These are phyloP conservation scores for Microthyrium microscopicum DNA, from an alignment of 2,329 filamentous ascomycete species.

Conservation along the genomic window DNA sequence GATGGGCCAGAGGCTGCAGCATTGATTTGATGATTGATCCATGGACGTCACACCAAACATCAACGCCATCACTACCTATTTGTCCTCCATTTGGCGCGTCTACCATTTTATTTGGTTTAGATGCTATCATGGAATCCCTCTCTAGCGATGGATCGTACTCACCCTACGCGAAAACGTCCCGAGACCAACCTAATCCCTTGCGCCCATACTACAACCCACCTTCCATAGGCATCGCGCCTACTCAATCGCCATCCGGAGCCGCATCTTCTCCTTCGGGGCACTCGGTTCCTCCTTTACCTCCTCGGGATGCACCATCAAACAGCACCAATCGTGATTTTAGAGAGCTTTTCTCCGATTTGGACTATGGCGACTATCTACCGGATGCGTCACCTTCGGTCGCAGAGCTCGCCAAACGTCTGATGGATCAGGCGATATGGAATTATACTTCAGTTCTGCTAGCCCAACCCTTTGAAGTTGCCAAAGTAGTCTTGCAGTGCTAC, in stretches of 20 bases:
- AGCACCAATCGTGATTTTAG: conserved; percentile 25
- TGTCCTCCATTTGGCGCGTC: too few relatives aligned
- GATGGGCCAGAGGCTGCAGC: too few relatives aligned
- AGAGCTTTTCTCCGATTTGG: conserved; percentile 75
- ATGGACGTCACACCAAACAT: too few relatives aligned
- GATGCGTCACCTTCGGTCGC: conserved; percentile 51
- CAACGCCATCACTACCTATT: too few relatives aligned
- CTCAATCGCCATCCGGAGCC: not conserved
- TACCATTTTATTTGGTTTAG: too few relatives aligned
- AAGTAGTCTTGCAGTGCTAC: conserved; percentile 78
- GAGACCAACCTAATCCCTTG: conserved; percentile 42
- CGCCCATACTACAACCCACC: conserved; percentile 58
- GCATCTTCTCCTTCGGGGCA: conserved; percentile 15
- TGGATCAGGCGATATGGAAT: conserved; percentile 81
- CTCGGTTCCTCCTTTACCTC: conserved; percentile 13
- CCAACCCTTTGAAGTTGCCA: conserved; percentile 94
- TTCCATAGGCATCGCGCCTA: conserved; percentile 42
- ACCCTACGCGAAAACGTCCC: conserved; percentile 3
- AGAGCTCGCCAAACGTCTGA: conserved; percentile 55
- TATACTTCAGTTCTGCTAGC: conserved; percentile 79
- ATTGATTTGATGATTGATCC: too few relatives aligned
- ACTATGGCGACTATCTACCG: conserved; percentile 75
- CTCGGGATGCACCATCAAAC: too few relatives aligned
- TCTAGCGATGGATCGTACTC: not conserved
- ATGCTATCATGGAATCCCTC: too few relatives aligned